Evolutionary conservation across 2,329 filamentous ascomycete species (phyloP), one percentile per base, ranked within the genome.

Genomic region (Blastomyces silverae): DNA sequence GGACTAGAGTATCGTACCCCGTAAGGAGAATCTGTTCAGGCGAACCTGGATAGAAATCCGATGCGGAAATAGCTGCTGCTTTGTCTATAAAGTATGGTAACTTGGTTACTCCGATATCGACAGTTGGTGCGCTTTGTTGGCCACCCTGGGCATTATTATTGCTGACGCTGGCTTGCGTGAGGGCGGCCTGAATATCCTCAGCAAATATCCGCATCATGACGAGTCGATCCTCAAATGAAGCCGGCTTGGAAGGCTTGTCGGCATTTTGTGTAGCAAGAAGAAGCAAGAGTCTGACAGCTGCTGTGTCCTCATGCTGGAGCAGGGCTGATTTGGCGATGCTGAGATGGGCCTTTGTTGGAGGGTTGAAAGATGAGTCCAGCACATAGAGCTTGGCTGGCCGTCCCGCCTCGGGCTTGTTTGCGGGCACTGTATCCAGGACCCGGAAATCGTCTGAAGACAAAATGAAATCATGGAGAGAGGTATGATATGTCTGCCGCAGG

Each of bases 331-430:
- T 79, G 5, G 82, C 83, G 44, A 88, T 82, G 28, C 78, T 77
- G 22, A 83, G 76, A 70, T 88, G 85, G 11, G 85, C 86, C 62
- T 79, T 76, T 2, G 84, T 85, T 1, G 86, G 86, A 13, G 86
- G 86, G 67, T 88, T 88, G 80, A 87, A 88, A 31, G 84, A 87
- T 0, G 85, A 87, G 71, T 88, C 86, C 57, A 88, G 79, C 64
- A 88, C 84, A 74, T 85, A 86, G 62, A 88, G 80, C n/a, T 72
- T 69, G n/a, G 70, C 69, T 44, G 73, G 70, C 61, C 58, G 66
- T 52, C 61, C 61, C 57, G 60, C 67, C 31, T 37, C 63, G 37
- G 65, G 56, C 34, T 66, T 58, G 20, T 69, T 64, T 25, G 62
- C 70, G 22, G 71, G 65, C 13, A 76, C 66, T 5, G 71, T 71